These are phyloP conservation scores for Dothideomycetes sp. DNA, from an alignment of 2,329 filamentous ascomycete genomes.

Conservation along the genomic window DNA sequence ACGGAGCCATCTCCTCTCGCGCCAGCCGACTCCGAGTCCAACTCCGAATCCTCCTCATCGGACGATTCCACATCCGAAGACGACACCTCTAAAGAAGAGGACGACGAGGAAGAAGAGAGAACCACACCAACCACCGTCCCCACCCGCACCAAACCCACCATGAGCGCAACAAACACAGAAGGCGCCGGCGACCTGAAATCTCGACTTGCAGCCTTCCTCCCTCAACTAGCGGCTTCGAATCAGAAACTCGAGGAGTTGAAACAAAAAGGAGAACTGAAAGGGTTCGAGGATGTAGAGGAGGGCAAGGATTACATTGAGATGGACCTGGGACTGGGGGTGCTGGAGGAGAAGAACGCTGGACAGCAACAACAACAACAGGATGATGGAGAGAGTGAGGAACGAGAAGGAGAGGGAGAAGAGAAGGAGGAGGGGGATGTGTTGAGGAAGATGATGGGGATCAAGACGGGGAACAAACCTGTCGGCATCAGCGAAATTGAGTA, in stretches of 20 bases:
- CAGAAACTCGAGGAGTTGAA: slow-evolving; percentile 13
- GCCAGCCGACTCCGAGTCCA: no score
- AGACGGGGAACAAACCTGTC: not conserved
- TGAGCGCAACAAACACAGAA: no score
- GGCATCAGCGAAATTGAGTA: slow-evolving; percentile 10
- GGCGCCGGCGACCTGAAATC: slow-evolving; percentile 15
- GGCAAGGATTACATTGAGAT: slow-evolving; percentile 24
- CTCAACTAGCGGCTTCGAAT: slow-evolving; percentile 21
- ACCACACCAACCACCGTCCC: no score
- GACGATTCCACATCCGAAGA: no score
- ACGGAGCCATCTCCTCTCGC: no score
- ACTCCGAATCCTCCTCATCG: no score
- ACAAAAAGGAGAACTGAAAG: slow-evolving; percentile 11
- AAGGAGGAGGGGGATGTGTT: slow-evolving; percentile 6
- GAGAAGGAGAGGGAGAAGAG: slow-evolving; percentile 9
- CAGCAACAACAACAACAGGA: slow-evolving; percentile 5
- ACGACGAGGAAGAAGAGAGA: no score
- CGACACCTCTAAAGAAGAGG: no score
- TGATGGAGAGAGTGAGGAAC: slow-evolving; percentile 5
- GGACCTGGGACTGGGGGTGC: slow-evolving; percentile 22
- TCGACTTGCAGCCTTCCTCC: slow-evolving; percentile 19
- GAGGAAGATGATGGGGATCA: slow-evolving; percentile 6
- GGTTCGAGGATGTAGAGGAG: slow-evolving; percentile 22
- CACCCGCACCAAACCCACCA: no score
- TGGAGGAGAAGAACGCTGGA: slow-evolving; percentile 18